Percentiles rank a stretch among this genome's conserved stretches.
Conservation (phyloP, 2,329 filamentous ascomycete species). For the Aspergillus sp. region DNA sequence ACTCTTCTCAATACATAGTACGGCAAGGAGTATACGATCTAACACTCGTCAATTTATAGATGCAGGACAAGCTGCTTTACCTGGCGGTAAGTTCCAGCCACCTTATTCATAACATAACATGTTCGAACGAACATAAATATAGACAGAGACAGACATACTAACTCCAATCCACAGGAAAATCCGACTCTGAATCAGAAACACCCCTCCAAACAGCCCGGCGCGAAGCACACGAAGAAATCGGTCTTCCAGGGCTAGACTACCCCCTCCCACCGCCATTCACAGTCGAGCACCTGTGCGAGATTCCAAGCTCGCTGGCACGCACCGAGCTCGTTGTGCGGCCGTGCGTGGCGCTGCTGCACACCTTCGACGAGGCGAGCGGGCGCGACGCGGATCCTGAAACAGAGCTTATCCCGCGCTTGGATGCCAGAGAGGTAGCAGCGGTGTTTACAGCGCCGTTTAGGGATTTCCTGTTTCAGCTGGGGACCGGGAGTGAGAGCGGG, state of each 20-base stretch:
- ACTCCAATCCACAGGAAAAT: constrained; percentile 39
- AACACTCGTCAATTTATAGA: constrained; percentile 31
- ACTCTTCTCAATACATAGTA: background rate
- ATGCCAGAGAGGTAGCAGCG: constrained; percentile 87
- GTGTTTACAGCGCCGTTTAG: constrained; percentile 89
- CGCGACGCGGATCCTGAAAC: constrained; percentile 60
- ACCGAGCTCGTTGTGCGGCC: constrained; percentile 74
- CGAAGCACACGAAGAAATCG: constrained; percentile 92
- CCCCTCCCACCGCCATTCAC: constrained; percentile 74
- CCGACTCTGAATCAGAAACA: constrained; percentile 55
- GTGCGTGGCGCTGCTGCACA: constrained; percentile 75
- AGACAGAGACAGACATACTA: background rate
- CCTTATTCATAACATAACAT: background rate
- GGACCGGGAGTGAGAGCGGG: constrained; percentile 32
- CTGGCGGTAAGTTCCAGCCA: constrained; percentile 64
- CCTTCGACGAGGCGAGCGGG: constrained; percentile 50
- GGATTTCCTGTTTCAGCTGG: constrained; percentile 69
- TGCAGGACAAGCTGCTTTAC: constrained; percentile 85
- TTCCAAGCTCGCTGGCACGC: constrained; percentile 73
- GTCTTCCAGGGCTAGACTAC: constrained; percentile 70
- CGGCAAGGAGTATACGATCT: background rate
- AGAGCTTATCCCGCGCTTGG: constrained; percentile 73
- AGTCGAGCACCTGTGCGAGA: constrained; percentile 82
- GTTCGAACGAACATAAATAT: background rate
- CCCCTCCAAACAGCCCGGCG: constrained; percentile 79